These are phyloP conservation scores for Debaryomyces udenii DNA, from an alignment of 1,139 yeast genomes.

Conservation along the genomic window DNA sequence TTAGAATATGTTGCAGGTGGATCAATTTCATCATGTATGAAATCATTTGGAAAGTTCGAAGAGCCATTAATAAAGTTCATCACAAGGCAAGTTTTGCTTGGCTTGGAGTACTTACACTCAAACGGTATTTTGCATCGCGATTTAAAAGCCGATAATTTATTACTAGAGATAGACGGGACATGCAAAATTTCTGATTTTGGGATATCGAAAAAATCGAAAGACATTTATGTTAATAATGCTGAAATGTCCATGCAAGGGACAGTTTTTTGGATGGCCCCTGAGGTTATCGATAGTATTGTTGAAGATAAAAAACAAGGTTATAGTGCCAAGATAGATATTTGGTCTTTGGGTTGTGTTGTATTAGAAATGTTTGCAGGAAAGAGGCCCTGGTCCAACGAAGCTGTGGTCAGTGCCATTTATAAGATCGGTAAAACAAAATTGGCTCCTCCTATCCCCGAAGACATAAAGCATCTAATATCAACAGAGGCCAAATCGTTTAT, in stretches of 20 bases:
- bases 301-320: slow-evolving; percentile 86
- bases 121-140: slow-evolving; percentile 93
- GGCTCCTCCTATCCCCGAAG: slow-evolving; percentile 96
- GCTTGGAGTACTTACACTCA: slow-evolving; percentile 81
- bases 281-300: slow-evolving; percentile 81
- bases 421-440: slow-evolving; percentile 72
- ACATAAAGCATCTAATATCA: slow-evolving; percentile 66
- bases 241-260: slow-evolving; percentile 99
- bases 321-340: slow-evolving; percentile 91
- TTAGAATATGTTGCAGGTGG: slow-evolving; percentile 98
- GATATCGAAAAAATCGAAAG: slow-evolving; percentile 83
- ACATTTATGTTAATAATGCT: slow-evolving; percentile 87
- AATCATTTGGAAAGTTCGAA: slow-evolving; percentile 84
- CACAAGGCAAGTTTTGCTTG: slow-evolving; percentile 79
- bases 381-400: slow-evolving; percentile 82
- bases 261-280: slow-evolving; percentile 99
- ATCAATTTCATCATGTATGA: slow-evolving; percentile 83
- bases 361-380: slow-evolving; percentile 91
- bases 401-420: slow-evolving; percentile 77
- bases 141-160: slow-evolving; percentile 89
- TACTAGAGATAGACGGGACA: slow-evolving; percentile 88
- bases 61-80: slow-evolving; percentile 73
- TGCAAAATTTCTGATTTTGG: slow-evolving; percentile 98
- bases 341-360: slow-evolving; percentile 96
- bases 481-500: slow-evolving; percentile 69